Percentiles rank a stretch among this genome's conserved stretches.
These are phyloP conservation scores for Moesziomyces parantarcticus DNA, from an alignment of 1,284 basidiomycete species.

Conservation along the genomic window DNA sequence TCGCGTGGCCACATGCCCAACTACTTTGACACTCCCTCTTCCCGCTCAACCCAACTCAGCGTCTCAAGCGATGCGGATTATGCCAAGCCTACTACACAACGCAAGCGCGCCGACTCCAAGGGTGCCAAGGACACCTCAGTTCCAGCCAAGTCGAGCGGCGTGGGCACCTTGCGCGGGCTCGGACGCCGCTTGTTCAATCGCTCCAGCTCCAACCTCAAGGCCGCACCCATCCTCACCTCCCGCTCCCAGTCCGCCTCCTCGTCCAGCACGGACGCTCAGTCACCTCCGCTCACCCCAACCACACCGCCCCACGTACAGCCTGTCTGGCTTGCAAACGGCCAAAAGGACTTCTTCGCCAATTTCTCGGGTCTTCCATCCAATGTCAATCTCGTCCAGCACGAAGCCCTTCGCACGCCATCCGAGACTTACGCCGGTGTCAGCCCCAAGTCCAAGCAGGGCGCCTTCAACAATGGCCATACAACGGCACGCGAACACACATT, in stretches of 20 bases:
- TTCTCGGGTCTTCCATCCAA: constrained; percentile 21
- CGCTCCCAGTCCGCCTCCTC: constrained; percentile 44
- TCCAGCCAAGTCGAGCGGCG: constrained; percentile 8
- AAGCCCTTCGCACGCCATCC: background rate
- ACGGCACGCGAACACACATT: background rate
- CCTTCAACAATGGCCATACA: constrained; percentile 1
- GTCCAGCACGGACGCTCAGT: constrained; percentile 26
- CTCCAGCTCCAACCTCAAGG: constrained; percentile 25
- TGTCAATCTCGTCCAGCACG: background rate
- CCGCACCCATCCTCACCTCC: constrained; percentile 15
- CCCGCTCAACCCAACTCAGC: constrained; percentile 3
- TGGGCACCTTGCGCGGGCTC: constrained; percentile 25
- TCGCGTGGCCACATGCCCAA: constrained; percentile 10
- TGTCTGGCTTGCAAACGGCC: constrained; percentile 38
- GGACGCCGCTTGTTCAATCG: constrained; percentile 43
- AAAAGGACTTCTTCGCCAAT: constrained; percentile 44
- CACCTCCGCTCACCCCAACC: constrained; percentile 43
- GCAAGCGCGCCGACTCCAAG: constrained; percentile 18
- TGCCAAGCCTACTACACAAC: constrained; percentile 1
- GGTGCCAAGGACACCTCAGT: background rate
- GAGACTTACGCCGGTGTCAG: constrained; percentile 8
- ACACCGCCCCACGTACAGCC: constrained; percentile 36
- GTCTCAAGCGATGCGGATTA: constrained; percentile 31
- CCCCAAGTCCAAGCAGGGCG: constrained; percentile 18
- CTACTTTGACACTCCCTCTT: constrained; percentile 4